Conservation (phyloP, 306 rosid genomes). For the Sophora flavescens region DNA sequence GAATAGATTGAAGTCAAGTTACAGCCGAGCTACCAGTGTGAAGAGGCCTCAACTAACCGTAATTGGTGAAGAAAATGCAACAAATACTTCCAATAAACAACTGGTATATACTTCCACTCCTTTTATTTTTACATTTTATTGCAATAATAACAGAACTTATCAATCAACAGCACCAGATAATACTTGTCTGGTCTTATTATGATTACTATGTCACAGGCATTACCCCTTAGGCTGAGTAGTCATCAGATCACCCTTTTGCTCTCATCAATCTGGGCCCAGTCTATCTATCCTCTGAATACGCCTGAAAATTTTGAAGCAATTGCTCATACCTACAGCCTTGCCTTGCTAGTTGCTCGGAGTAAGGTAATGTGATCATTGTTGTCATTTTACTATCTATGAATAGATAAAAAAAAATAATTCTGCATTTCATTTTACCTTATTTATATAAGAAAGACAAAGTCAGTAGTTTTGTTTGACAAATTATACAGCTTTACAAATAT, state of each 20-base stretch:
- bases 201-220: constrained; percentile 60
- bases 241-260: constrained; percentile 89
- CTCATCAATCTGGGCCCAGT: constrained; percentile 90
- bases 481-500: neutral
- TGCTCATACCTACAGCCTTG: constrained; percentile 90
- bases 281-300: constrained; percentile 73
- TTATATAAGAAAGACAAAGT: neutral
- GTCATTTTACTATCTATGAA: constrained; percentile 25
- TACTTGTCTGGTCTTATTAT: constrained; percentile 32
- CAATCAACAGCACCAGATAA: constrained; percentile 39
- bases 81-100: constrained; percentile 51
- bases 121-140: constrained; percentile 27
- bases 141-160: constrained; percentile 14
- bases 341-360: constrained; percentile 82
- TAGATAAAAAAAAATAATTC: constrained; percentile 16
- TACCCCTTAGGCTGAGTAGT: constrained; percentile 85
- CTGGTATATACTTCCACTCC: constrained; percentile 55
- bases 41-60: constrained; percentile 48
- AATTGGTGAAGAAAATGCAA: constrained; percentile 48
- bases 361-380: constrained; percentile 64
- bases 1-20: constrained; percentile 69
- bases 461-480: neutral
- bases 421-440: constrained; percentile 2
- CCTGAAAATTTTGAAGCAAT: constrained; percentile 95
- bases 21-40: constrained; percentile 60